Conservation (phyloP, 2,329 filamentous ascomycete genomes). For the Capronia americana region DNA sequence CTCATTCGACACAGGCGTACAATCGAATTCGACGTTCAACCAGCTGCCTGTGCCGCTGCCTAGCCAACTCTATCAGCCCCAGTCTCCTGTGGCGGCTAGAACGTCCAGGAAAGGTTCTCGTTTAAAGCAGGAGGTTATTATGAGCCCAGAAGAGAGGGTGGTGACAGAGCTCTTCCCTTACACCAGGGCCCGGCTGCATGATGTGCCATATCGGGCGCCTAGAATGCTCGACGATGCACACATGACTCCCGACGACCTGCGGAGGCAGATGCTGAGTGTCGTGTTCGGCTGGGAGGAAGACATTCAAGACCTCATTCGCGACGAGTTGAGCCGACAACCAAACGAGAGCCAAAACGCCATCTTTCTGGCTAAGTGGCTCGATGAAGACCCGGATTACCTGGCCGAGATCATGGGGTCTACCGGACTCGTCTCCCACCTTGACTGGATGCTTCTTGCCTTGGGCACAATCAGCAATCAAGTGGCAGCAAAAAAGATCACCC, state of each 20-base stretch:
- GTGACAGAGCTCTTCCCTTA: conserved; percentile 84
- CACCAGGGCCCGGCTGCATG: conserved; percentile 77
- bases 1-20: conserved; percentile 50
- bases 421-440: conserved; percentile 86
- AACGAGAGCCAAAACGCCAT: conserved; percentile 78
- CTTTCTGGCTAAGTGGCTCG: conserved; percentile 89
- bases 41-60: conserved; percentile 25
- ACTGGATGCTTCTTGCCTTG: conserved; percentile 95
- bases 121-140: conserved; percentile 78
- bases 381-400: conserved; percentile 83
- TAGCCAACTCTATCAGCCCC: conserved; percentile 49
- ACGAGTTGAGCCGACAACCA: conserved; percentile 77
- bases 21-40: conserved; percentile 25
- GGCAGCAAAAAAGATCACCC: conserved; percentile 87
- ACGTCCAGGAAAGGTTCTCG: conserved; percentile 64
- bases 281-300: conserved; percentile 96
- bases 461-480: conserved; percentile 80
- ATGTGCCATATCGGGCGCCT: conserved; percentile 79
- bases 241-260: conserved; percentile 76
- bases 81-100: conserved; percentile 57
- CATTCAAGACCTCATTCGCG: conserved; percentile 77
- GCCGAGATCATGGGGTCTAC: conserved; percentile 71
- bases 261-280: conserved; percentile 87
- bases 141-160: conserved; percentile 76
- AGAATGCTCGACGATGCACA: conserved; percentile 63